Evolutionary conservation across 2,329 filamentous ascomycete genomes (phyloP), one percentile per base, ranked within the genome.

Genomic region (Arthrobotrys pseudoclavata): DNA sequence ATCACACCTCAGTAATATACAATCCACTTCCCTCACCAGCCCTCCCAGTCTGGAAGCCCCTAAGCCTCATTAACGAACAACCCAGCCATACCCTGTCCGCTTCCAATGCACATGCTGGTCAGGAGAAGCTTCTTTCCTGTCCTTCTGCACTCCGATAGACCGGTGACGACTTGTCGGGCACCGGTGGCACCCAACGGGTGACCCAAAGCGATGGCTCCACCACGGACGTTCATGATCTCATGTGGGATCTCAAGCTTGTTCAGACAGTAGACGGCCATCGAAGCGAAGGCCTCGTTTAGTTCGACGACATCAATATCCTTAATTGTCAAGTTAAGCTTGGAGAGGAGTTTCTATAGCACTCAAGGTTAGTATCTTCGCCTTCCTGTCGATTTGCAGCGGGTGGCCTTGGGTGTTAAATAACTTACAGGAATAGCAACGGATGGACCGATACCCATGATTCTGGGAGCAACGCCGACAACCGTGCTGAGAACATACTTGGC

Each of bases 221-320:
- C 92, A 76, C 91, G 87, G 26, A 91, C 88, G 85, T 96, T 96
- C 87, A 96, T 88, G 89, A 94, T 95, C 82, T 87, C 84, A 84
- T 88, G 88, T 83, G 92, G 90, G 62, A 95, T 86, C 80, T 89
- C 89, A 62, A 96, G 87, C 80, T 86, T 89, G 82, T 93, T 87
- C 69, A 92, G 86, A 85, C 94, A 97, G 88, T 97, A 98, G 31
- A 97, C 94, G 0, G 93, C 94, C 96, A 98, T 98, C 64, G 92
- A 96, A 22, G 94, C 95, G 82, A 99, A 99, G 0, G 96, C 96
- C 88, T 99, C 96, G 86, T 99, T 99, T 83, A 99, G 85, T 88
- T 98, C 96, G 81, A 95, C 87, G 40, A 98, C 88, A 83, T 99
- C 96, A 79, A 96, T 89, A 81, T 98, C 96, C 75, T 91, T 88